Percentiles rank a stretch among this genome's conserved stretches.
Conservation (phyloP, 2,329 filamentous ascomycete genomes). For the Alternaria triticimaculans region DNA sequence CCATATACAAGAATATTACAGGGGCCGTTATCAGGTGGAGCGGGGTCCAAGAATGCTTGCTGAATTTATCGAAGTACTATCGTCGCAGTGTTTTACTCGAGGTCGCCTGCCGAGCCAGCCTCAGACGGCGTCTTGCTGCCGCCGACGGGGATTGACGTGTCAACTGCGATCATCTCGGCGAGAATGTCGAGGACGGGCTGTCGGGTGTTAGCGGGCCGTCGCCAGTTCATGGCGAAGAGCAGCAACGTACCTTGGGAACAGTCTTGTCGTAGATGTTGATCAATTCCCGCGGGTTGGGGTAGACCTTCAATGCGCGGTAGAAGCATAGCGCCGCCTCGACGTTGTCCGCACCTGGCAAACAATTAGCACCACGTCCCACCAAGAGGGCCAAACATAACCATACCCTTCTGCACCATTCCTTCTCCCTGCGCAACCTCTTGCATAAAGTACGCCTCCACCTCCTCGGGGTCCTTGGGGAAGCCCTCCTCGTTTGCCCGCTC, state of each 20-base stretch:
- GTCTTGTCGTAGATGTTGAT: constrained; percentile 99
- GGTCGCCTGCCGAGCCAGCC: constrained; percentile 41
- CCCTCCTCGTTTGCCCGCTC: constrained; percentile 87
- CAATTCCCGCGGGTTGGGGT: constrained; percentile 89
- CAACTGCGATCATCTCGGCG: constrained; percentile 96
- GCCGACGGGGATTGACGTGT: constrained; percentile 64
- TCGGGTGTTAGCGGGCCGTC: constrained; percentile 18
- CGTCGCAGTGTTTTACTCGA: constrained; percentile 34
- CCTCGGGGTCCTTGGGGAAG: constrained; percentile 87
- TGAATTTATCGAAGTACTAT: constrained; percentile 16
- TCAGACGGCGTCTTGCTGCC: constrained; percentile 47
- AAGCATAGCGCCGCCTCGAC: constrained; percentile 92
- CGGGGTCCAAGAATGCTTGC: constrained; percentile 19
- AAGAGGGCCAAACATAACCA: background rate
- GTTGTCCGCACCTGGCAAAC: constrained; percentile 64
- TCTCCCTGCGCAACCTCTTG: constrained; percentile 91
- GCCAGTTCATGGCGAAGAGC: background rate
- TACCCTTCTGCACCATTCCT: constrained; percentile 81
- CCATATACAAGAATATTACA: constrained; percentile 48
- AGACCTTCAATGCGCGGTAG: constrained; percentile 98
- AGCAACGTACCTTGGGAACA: constrained; percentile 78
- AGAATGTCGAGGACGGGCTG: constrained; percentile 93
- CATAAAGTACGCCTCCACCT: constrained; percentile 97
- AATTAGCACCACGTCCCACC: constrained; percentile 21
- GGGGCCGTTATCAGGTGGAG: constrained; percentile 29